Percentiles rank a stretch among this genome's conserved stretches.
Evolutionary conservation across 345 rosid species (phyloP).

Genomic region (Clausena lansium): DNA sequence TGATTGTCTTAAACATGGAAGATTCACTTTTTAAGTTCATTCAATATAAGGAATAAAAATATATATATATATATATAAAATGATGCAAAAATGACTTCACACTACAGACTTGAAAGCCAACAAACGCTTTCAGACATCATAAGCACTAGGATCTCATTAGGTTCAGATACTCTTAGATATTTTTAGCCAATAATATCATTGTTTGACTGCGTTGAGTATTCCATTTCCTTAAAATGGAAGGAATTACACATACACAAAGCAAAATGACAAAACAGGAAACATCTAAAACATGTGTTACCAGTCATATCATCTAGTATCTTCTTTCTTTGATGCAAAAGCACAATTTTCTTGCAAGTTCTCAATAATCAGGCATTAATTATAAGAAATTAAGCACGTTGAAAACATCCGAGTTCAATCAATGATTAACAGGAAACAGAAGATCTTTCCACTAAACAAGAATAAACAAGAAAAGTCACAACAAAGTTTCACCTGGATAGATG

Average conservation of each 20-base stretch:
- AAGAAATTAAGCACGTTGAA: neutral
- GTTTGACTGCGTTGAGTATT: neutral
- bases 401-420: neutral
- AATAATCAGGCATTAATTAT: neutral
- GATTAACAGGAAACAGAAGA: constrained; percentile 4
- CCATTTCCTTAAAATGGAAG: neutral
- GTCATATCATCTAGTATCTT: neutral
- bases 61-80: neutral
- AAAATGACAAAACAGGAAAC: neutral
- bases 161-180: neutral
- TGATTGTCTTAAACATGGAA: neutral
- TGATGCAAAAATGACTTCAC: neutral
- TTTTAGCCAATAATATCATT: neutral
- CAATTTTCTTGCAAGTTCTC: neutral
- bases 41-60: neutral
- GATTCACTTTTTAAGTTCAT: neutral
- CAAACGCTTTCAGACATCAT: neutral
- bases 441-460: neutral
- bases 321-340: neutral
- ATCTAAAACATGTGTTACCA: neutral
- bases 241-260: neutral
- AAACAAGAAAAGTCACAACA: neutral
- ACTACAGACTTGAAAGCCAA: neutral
- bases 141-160: neutral
- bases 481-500: constrained; percentile 80